A percentile compares a stretch with the other conserved stretches of the same genome.
phyloP scores from a whole-genome alignment of 768 basidiomycete species.

The Sporobolomyces pararoseus region DNA sequence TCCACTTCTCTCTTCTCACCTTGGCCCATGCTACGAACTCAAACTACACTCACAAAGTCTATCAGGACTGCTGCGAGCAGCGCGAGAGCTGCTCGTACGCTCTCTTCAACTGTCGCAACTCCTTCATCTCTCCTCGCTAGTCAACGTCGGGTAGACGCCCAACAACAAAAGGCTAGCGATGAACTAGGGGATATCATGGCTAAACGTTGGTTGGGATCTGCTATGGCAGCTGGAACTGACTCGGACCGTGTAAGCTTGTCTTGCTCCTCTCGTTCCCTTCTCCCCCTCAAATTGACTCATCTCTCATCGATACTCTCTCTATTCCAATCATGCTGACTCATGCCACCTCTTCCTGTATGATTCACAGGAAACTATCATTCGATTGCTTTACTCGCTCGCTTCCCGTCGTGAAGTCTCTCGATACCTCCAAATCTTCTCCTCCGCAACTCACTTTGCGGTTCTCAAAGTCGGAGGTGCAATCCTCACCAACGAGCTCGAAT shows the following conservation, averaged over 20 bases:
- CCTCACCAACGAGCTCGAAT: constrained; percentile 76
- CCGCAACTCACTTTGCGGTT: constrained; percentile 57
- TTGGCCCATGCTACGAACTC: background rate
- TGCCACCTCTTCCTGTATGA: background rate
- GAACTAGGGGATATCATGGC: constrained; percentile 41
- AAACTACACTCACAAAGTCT: background rate
- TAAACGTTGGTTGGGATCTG: constrained; percentile 38
- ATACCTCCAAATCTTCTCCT: constrained; percentile 94
- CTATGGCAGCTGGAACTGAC: constrained; percentile 31
- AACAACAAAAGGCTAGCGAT: constrained; percentile 29
- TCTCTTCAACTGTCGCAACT: constrained; percentile 14
- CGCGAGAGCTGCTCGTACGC: background rate
- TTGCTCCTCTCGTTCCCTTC: background rate
- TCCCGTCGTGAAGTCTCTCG: constrained; percentile 96
- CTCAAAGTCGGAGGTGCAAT: constrained; percentile 98
- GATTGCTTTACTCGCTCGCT: constrained; percentile 92
- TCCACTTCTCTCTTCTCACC: background rate
- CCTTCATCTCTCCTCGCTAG: constrained; percentile 34
- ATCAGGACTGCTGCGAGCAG: background rate
- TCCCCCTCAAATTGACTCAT: background rate
- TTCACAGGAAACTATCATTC: constrained; percentile 81
- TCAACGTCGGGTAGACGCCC: constrained; percentile 29
- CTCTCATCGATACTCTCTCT: background rate
- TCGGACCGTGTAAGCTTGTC: constrained; percentile 29
- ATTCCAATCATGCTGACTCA: background rate